Evolutionary conservation across 345 rosid species (phyloP), one percentile per base, ranked within the genome.

Genomic region (Eucalyptus caleyi): DNA sequence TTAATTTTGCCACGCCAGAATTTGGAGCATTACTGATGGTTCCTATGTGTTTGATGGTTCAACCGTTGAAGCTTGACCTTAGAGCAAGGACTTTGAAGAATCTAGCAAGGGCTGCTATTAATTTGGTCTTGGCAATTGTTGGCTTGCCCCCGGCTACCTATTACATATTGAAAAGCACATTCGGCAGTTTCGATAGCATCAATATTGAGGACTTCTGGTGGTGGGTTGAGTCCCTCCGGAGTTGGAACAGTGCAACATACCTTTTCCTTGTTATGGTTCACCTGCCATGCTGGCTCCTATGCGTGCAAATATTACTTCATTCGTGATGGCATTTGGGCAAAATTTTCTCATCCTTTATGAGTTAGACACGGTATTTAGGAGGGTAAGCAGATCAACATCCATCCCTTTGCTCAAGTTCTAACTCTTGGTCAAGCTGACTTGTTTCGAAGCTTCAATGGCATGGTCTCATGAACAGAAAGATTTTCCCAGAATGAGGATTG

Each of bases 241-340:
- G 93, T 42, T 98, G 99, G 99, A 96, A 95, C 93, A 97, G 98
- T 91, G 98, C 99, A 13, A 98, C 99, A 21, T 98, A 96, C 94
- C 93, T 98, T 86, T 98, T 93, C 89, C 93, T 97, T 86, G 95
- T 97, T 92, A 93, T 96, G 95, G 94, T 96, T 53, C 97, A 96
- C 90, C 95, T 98, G 44, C 99, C 99, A 65, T 92, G 90, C 89
- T 88, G 97, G 94, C 92, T 90, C 42, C 89, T 92, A 89, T 90
- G 95, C 88, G 56, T 94, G 86, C 94, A 91, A 89, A 92, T 98
- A 90, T 90, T 96, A 91, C 92, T 95, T 88, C 96, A 93, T 93
- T 94, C 93, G 92, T 50, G 91, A 87, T 81, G 42, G 91, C 45
- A 72, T 90, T 93, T 45, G 90, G 83, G 44, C 30, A 8, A 47